These are phyloP conservation scores for Spizellomyces punctatus DNA, from an alignment of 192 early-diverging fungal species.

Conservation along the genomic window DNA sequence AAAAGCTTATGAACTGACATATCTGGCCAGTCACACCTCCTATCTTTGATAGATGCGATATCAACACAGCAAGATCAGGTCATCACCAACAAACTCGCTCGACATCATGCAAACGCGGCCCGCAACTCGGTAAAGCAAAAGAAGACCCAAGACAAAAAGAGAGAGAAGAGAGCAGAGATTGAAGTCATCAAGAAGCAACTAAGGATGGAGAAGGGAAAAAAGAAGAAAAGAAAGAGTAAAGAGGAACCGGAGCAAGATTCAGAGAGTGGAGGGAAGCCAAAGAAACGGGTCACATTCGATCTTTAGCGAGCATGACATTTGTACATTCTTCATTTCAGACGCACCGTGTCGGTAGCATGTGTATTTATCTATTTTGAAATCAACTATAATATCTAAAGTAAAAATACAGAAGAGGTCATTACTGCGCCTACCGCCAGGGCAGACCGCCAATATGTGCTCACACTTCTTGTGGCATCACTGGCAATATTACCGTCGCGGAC, in stretches of 20 bases:
- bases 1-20: not conserved
- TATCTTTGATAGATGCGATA: not conserved
- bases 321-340: not conserved
- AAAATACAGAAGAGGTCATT: not conserved
- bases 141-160: not conserved
- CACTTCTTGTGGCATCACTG: not conserved
- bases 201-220: not conserved
- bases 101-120: not conserved
- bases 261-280: not conserved
- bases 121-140: not conserved
- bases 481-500: not conserved
- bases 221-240: not conserved
- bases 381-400: conserved; percentile 2
- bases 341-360: not conserved
- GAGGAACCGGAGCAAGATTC: not conserved
- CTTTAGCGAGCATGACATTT: not conserved
- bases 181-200: not conserved
- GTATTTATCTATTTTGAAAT: not conserved
- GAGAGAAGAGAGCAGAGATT: not conserved
- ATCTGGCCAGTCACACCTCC: not conserved
- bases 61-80: not conserved
- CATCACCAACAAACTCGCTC: not conserved
- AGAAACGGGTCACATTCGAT: not conserved
- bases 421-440: not conserved
- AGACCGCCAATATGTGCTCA: not conserved